A percentile compares a stretch with the other conserved stretches of the same genome.
Evolutionary conservation across 805 yeast species (phyloP).

Genomic region (Brettanomyces anomalus): DNA sequence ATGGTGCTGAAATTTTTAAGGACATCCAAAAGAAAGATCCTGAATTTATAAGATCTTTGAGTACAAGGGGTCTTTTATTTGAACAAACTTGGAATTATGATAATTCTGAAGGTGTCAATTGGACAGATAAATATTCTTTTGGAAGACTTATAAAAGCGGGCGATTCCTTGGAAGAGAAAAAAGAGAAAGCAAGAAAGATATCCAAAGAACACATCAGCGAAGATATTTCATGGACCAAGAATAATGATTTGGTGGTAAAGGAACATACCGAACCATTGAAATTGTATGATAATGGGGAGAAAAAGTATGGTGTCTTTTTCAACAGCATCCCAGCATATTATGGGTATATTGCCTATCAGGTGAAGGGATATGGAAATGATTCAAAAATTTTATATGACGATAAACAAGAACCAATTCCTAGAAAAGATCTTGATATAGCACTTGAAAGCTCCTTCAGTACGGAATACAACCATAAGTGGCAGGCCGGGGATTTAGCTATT

Average conservation of each 20-base stretch:
- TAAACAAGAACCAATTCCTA: slow-evolving; percentile 13
- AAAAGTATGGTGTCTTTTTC: slow-evolving; percentile 15
- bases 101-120: slow-evolving; percentile 12
- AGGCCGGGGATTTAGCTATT: slow-evolving; percentile 26
- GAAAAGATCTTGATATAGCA: slow-evolving; percentile 11
- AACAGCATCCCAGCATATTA: slow-evolving; percentile 20
- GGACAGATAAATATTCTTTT: slow-evolving; percentile 25
- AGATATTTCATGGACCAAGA: slow-evolving; percentile 19
- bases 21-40: slow-evolving; percentile 14
- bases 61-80: slow-evolving; percentile 18
- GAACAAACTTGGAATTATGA: slow-evolving; percentile 22
- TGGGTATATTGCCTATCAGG: slow-evolving; percentile 1
- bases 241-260: slow-evolving; percentile 20
- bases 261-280: slow-evolving; percentile 20
- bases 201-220: slow-evolving; percentile 18
- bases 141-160: slow-evolving; percentile 20
- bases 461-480: slow-evolving; percentile 24
- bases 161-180: slow-evolving; percentile 19
- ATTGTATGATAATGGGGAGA: slow-evolving; percentile 6
- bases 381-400: slow-evolving; percentile 4
- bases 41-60: slow-evolving; percentile 14
- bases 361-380: slow-evolving; percentile 5
- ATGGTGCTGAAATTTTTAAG: slow-evolving; percentile 25
- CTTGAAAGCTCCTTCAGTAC: slow-evolving; percentile 13
- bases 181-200: slow-evolving; percentile 18